A percentile compares a stretch with the other conserved stretches of the same genome.
Evolutionary conservation across 2,329 filamentous ascomycete genomes (phyloP).

Genomic region (Thielaviopsis euricoi): DNA sequence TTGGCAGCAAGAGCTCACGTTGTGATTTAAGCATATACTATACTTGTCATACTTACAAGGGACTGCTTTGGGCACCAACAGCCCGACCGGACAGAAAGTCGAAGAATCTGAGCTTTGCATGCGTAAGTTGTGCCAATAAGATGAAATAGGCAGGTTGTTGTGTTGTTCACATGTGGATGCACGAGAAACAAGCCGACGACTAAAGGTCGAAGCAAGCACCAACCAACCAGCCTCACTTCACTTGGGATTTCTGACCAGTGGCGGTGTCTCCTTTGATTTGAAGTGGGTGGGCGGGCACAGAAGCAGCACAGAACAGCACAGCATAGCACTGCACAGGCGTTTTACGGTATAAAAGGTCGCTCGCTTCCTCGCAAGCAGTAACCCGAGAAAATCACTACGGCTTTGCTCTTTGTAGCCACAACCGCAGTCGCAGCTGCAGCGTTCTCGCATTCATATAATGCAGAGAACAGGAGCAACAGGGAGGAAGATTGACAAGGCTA

Average conservation of each 20-base stretch:
- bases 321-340: neutral
- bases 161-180: neutral
- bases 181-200: neutral
- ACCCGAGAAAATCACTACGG: neutral
- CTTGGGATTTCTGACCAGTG: neutral
- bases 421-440: neutral
- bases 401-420: neutral
- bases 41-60: neutral
- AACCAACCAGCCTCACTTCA: neutral
- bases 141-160: neutral
- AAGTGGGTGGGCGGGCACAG: too few relatives aligned
- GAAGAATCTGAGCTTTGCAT: neutral
- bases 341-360: neutral
- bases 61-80: neutral
- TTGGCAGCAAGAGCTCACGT: too few relatives aligned
- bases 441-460: neutral
- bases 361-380: neutral
- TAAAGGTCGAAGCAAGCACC: too few relatives aligned
- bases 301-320: too few relatives aligned
- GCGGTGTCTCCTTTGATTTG: neutral
- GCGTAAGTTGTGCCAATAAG: neutral
- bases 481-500: neutral
- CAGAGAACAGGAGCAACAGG: neutral
- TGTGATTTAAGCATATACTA: too few relatives aligned
- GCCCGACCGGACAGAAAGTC: neutral